A percentile compares a stretch with the other conserved stretches of the same genome.
phyloP scores from a whole-genome alignment of 345 rosid genomes.

The Eucalyptus urophylla region DNA sequence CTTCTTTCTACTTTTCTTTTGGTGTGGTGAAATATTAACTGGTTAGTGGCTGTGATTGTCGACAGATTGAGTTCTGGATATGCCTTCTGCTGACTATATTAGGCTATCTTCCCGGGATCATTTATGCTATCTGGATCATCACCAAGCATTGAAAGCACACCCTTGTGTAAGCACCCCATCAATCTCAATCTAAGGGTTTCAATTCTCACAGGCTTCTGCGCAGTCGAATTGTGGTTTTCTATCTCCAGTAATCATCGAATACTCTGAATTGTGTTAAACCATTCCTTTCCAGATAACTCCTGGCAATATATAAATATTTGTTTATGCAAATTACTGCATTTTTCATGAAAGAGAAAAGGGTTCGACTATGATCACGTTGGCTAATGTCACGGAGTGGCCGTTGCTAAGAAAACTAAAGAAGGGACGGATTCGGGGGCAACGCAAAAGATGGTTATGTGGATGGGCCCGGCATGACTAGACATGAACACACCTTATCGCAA shows the following conservation, averaged over 20 bases:
- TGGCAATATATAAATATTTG: neutral
- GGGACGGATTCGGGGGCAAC: neutral
- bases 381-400: neutral
- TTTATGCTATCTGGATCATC: slow-evolving; percentile 60
- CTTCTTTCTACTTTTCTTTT: neutral
- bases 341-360: neutral
- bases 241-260: neutral
- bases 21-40: neutral
- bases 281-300: neutral
- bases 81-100: slow-evolving; percentile 58
- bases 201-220: neutral
- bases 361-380: neutral
- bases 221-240: neutral
- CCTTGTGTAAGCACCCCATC: neutral
- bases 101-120: slow-evolving; percentile 75
- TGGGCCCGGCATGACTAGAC: neutral
- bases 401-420: neutral
- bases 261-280: neutral
- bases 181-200: neutral
- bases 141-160: slow-evolving; percentile 21
- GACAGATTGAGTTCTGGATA: slow-evolving; percentile 80
- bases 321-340: neutral
- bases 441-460: neutral
- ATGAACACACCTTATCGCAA: neutral
- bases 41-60: neutral